Conservation (phyloP, 495 filamentous ascomycete species). For the Niebla homalea region DNA sequence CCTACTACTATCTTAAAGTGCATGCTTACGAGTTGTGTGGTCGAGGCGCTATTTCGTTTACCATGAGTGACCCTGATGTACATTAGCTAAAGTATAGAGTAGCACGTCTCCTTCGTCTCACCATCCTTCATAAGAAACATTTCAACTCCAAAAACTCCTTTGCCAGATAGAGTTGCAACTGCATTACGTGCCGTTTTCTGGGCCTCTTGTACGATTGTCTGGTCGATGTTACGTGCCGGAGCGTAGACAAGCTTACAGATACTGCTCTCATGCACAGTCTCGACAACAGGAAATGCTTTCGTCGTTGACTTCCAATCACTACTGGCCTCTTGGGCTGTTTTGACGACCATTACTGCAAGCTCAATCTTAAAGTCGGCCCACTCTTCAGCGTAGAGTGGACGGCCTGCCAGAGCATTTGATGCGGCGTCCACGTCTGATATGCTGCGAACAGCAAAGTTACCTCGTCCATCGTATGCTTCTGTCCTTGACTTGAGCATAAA, state of each 20-base stretch:
- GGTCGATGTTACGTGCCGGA: conserved; percentile 61
- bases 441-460: conserved; percentile 67
- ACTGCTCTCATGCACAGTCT: conserved; percentile 89
- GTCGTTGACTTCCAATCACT: conserved; percentile 27
- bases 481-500: conserved; percentile 93
- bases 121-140: conserved; percentile 82
- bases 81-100: too few species aligned
- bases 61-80: conserved; percentile 40
- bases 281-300: conserved; percentile 76
- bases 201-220: conserved; percentile 46
- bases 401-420: conserved; percentile 51
- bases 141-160: conserved; percentile 92
- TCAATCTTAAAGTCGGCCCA: conserved; percentile 81
- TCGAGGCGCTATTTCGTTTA: conserved; percentile 92
- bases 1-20: too few species aligned
- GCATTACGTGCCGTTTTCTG: conserved; percentile 68
- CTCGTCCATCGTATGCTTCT: conserved; percentile 87
- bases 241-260: conserved; percentile 90
- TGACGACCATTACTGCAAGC: conserved; percentile 86
- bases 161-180: conserved; percentile 66
- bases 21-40: conserved; percentile 64
- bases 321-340: conserved; percentile 61
- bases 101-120: conserved; percentile 20
- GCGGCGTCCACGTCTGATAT: conserved; percentile 56
- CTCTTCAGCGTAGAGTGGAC: conserved; percentile 77